phyloP scores from a whole-genome alignment of 345 rosid species.

The Pugionium cornutum region DNA sequence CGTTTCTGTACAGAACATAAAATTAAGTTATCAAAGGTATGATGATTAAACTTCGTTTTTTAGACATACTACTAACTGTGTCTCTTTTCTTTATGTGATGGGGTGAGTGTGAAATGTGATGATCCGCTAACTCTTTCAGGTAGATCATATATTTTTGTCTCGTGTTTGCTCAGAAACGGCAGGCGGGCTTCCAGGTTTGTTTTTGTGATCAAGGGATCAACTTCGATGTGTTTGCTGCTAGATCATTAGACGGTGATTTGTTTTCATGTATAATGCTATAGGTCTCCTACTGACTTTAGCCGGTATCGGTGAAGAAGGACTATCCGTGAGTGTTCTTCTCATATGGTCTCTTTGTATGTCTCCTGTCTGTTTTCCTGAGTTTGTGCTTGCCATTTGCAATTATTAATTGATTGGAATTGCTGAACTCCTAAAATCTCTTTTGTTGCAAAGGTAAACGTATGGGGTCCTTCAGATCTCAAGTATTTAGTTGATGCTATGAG shows the following conservation, averaged over 20 bases:
- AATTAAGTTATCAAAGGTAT: slow-evolving; percentile 90
- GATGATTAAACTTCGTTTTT: slow-evolving; percentile 6
- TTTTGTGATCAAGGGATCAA: slow-evolving; percentile 9
- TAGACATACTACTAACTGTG: neutral
- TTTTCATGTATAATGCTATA: slow-evolving; percentile 35
- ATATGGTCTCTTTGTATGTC: slow-evolving; percentile 34
- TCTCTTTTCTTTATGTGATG: slow-evolving; percentile 15
- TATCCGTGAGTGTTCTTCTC: slow-evolving; percentile 71
- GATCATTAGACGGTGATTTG: slow-evolving; percentile 16
- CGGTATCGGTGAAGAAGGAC: slow-evolving; percentile 89
- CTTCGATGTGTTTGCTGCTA: slow-evolving; percentile 2
- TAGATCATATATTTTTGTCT: slow-evolving; percentile 95
- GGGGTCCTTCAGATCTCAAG: slow-evolving; percentile 98
- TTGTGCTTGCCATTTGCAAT: slow-evolving; percentile 4
- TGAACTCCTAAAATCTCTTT: slow-evolving; percentile 5
- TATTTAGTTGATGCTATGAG: slow-evolving; percentile 92
- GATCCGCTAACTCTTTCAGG: slow-evolving; percentile 47
- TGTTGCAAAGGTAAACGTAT: slow-evolving; percentile 71
- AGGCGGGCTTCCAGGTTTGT: slow-evolving; percentile 94
- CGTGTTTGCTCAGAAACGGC: slow-evolving; percentile 98
- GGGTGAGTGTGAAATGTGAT: slow-evolving; percentile 11
- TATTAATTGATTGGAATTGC: slow-evolving; percentile 10
- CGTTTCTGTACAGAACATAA: slow-evolving; percentile 95
- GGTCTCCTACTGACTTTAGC: slow-evolving; percentile 92
- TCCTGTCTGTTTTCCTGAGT: slow-evolving; percentile 20